phyloP scores from a whole-genome alignment of 2,329 filamentous ascomycete species.

The Colletotrichum sp. region DNA sequence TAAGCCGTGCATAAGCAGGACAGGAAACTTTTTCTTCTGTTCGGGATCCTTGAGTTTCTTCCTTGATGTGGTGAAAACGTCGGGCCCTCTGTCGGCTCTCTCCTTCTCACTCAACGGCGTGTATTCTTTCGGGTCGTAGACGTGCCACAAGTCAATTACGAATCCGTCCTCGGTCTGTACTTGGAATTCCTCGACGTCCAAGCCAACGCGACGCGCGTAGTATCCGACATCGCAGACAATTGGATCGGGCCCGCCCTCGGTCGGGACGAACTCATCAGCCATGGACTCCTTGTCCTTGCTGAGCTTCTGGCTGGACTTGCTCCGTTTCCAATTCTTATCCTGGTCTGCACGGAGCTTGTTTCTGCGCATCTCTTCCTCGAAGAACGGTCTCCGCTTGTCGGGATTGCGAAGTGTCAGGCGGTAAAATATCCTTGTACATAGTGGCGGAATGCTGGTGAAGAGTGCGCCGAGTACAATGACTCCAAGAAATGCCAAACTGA shows the following conservation, averaged over 20 bases:
- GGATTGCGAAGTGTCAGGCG: constrained; percentile 65
- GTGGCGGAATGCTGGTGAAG: constrained; percentile 66
- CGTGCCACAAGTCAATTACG: constrained; percentile 86
- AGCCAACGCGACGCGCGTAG: constrained; percentile 85
- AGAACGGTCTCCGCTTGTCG: constrained; percentile 68
- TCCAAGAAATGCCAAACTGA: constrained; percentile 79
- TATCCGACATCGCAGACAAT: constrained; percentile 81
- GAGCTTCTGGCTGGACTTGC: constrained; percentile 37
- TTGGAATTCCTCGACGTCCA: constrained; percentile 82
- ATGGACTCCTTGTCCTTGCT: constrained; percentile 47
- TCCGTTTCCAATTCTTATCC: constrained; percentile 66
- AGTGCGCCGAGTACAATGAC: constrained; percentile 78
- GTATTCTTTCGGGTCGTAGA: constrained; percentile 84
- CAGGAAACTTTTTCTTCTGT: constrained; percentile 72
- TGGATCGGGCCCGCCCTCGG: constrained; percentile 81
- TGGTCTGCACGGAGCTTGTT: constrained; percentile 60
- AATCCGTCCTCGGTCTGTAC: constrained; percentile 96
- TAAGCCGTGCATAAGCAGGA: constrained; percentile 86
- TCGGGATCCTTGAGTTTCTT: constrained; percentile 40
- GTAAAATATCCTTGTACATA: constrained; percentile 53
- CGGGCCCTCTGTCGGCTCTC: constrained; percentile 61
- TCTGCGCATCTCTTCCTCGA: constrained; percentile 72
- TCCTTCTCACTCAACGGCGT: constrained; percentile 53
- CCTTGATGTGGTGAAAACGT: constrained; percentile 60
- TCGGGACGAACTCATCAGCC: constrained; percentile 68